phyloP scores from a whole-genome alignment of 495 filamentous ascomycete genomes.

The Penicillium turbatum region DNA sequence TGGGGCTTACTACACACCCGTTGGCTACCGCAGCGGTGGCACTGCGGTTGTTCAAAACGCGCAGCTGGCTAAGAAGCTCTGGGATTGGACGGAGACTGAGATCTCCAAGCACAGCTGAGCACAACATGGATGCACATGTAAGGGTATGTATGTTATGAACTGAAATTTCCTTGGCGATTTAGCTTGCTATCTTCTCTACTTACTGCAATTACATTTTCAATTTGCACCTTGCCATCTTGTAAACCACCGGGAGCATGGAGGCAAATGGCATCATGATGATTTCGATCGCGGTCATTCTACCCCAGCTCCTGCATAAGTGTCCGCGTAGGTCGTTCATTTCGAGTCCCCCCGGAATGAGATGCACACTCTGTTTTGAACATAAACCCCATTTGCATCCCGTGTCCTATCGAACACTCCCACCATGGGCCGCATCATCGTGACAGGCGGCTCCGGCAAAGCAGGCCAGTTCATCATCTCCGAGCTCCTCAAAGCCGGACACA shows the following conservation, averaged over 20 bases:
- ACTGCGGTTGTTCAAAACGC: constrained; percentile 41
- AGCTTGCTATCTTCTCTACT: background rate
- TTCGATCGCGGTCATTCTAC: constrained; percentile 13
- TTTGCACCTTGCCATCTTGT: background rate
- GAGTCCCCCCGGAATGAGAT: too few species aligned
- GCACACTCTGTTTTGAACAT: background rate
- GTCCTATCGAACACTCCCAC: background rate
- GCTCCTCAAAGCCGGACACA: constrained; percentile 44
- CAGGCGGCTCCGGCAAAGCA: constrained; percentile 52
- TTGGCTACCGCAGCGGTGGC: constrained; percentile 41
- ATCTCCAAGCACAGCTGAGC: constrained; percentile 23
- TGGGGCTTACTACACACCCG: constrained; percentile 56
- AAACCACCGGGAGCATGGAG: background rate
- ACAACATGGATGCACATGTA: background rate
- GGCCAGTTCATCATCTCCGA: constrained; percentile 50
- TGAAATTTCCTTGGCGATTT: background rate
- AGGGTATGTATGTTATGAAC: background rate
- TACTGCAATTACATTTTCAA: background rate
- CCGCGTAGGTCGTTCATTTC: background rate
- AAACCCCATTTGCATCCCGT: background rate
- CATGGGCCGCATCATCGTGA: constrained; percentile 39
- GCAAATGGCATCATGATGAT: constrained; percentile 28
- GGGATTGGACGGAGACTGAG: constrained; percentile 61
- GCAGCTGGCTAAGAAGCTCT: constrained; percentile 48
- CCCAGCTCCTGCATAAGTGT: background rate